phyloP scores from a whole-genome alignment of 352 stramenopile species.

The Globisporangium echinulatum region DNA sequence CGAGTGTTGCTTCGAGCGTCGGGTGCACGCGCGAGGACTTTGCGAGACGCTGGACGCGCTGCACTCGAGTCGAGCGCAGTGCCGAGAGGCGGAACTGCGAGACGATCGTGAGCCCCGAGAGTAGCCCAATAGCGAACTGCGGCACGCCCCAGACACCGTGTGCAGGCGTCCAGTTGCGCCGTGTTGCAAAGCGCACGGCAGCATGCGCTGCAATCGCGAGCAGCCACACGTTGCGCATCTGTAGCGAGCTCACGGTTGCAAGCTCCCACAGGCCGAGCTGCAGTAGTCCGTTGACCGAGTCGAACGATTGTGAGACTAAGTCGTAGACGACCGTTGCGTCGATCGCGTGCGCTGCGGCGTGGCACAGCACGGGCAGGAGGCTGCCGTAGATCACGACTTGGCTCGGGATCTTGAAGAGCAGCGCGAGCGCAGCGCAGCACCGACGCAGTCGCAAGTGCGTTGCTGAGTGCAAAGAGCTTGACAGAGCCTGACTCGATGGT shows the following conservation, averaged over 20 bases:
- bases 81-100: conserved; percentile 7
- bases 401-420: conserved; percentile 14
- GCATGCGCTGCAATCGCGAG: conserved; percentile 8
- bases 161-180: conserved; percentile 7
- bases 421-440: not conserved
- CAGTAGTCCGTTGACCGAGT: conserved; percentile 14
- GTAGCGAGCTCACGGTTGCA: conserved; percentile 7
- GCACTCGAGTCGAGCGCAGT: not conserved
- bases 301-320: conserved; percentile 14
- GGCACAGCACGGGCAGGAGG: not conserved
- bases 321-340: conserved; percentile 7
- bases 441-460: too few species aligned
- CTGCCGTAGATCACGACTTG: conserved; percentile 5
- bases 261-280: conserved; percentile 15
- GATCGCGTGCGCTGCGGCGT: conserved; percentile 2
- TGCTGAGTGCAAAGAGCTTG: too few species aligned
- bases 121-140: conserved; percentile 19
- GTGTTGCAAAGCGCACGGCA: conserved; percentile 2
- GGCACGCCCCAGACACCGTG: conserved; percentile 15
- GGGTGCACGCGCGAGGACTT: not conserved
- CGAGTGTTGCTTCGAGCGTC: not conserved
- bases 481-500: too few species aligned
- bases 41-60: not conserved
- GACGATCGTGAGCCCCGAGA: conserved; percentile 12
- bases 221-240: conserved; percentile 14